These are phyloP conservation scores for Cystoisospora suis DNA, from an alignment of 169 alveolate species.

Conservation along the genomic window DNA sequence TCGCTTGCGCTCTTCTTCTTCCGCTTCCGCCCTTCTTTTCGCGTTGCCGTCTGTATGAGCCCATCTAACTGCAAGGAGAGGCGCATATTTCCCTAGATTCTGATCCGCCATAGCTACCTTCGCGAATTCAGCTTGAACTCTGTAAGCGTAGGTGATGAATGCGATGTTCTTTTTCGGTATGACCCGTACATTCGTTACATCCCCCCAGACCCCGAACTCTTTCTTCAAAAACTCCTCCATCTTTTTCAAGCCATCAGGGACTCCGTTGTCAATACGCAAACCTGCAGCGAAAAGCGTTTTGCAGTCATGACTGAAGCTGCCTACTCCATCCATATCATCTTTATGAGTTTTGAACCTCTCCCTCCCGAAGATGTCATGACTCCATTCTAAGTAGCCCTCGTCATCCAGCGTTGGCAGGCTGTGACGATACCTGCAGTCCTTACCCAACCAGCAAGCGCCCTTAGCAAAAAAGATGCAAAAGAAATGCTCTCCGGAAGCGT, in stretches of 20 bases:
- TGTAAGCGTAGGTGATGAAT: constrained; percentile 90
- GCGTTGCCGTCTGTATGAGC: constrained; percentile 84
- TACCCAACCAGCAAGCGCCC: constrained; percentile 98
- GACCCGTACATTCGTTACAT: constrained; percentile 90
- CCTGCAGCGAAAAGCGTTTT: constrained; percentile 94
- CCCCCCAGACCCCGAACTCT: constrained; percentile 96
- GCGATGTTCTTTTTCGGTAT: constrained; percentile 93
- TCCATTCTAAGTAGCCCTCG: constrained; percentile 88
- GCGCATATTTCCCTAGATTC: constrained; percentile 86
- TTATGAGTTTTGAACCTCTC: constrained; percentile 93
- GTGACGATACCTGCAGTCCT: constrained; percentile 95
- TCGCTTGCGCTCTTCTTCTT: not conserved
- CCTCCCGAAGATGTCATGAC: constrained; percentile 98
- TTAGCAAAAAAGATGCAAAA: constrained; percentile 96
- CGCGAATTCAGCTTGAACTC: constrained; percentile 97
- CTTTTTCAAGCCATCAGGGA: constrained; percentile 85
- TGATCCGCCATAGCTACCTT: constrained; percentile 98
- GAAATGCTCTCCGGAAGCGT: constrained; percentile 80
- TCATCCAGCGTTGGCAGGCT: constrained; percentile 95
- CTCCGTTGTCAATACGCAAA: constrained; percentile 83
- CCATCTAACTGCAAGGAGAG: constrained; percentile 95
- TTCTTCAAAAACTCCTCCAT: constrained; percentile 91
- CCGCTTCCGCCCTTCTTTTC: not conserved
- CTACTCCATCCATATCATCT: constrained; percentile 98
- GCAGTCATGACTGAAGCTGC: constrained; percentile 95